Conservation (phyloP, 805 yeast species). For the Candida ponderosae region DNA sequence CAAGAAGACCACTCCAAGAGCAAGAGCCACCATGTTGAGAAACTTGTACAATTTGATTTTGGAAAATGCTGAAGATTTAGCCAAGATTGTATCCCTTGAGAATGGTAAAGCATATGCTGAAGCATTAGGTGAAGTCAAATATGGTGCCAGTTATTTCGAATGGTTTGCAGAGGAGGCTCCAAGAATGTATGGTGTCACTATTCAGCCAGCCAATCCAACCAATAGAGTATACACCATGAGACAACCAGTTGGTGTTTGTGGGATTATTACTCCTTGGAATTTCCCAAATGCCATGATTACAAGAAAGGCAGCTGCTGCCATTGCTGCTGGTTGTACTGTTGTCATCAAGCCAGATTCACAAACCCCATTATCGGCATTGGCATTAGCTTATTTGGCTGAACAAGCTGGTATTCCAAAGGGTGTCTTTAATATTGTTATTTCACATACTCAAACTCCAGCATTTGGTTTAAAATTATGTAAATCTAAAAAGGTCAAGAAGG, state of each 20-base stretch:
- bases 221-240: slow-evolving; percentile 46
- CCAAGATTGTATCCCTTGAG: slow-evolving; percentile 48
- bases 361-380: slow-evolving; percentile 55
- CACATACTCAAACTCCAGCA: slow-evolving; percentile 42
- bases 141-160: slow-evolving; percentile 70
- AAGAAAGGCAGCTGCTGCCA: slow-evolving; percentile 56
- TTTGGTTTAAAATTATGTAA: slow-evolving; percentile 45
- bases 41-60: slow-evolving; percentile 42
- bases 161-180: slow-evolving; percentile 77
- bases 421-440: slow-evolving; percentile 42
- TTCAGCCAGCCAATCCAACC: slow-evolving; percentile 43
- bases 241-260: slow-evolving; percentile 60
- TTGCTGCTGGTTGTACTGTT: slow-evolving; percentile 59
- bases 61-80: slow-evolving; percentile 51
- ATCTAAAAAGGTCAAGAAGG: slow-evolving; percentile 40
- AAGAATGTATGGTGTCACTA: slow-evolving; percentile 46
- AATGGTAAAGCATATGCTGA: slow-evolving; percentile 52
- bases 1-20: slow-evolving; percentile 39
- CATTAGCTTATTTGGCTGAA: slow-evolving; percentile 45
- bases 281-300: slow-evolving; percentile 65
- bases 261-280: slow-evolving; percentile 59
- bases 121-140: slow-evolving; percentile 46
- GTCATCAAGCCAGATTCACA: slow-evolving; percentile 55
- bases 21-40: slow-evolving; percentile 43
- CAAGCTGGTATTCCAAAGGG: slow-evolving; percentile 59